Percentiles rank a stretch among this genome's conserved stretches.
These are phyloP conservation scores for Colletotrichum musicola DNA, from an alignment of 2,329 filamentous ascomycete species.

Conservation along the genomic window DNA sequence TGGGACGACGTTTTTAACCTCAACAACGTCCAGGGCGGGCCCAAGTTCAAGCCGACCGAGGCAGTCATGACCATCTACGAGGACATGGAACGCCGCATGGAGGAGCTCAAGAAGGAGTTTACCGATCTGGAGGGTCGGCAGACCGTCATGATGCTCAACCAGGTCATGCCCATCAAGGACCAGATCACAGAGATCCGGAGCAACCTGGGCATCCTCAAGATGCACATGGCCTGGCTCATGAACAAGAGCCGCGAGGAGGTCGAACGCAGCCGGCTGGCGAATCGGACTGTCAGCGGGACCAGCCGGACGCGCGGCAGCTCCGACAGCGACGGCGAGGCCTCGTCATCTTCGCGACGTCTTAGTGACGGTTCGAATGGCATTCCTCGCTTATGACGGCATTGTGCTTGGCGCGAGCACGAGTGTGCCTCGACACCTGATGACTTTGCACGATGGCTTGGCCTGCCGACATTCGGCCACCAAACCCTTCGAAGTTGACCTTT, in stretches of 20 bases:
- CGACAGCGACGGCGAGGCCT: constrained; percentile 41
- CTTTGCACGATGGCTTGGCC: not conserved
- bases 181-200: constrained; percentile 71
- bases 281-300: constrained; percentile 40
- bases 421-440: not conserved
- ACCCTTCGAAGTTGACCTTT: not conserved
- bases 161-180: constrained; percentile 72
- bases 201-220: constrained; percentile 68
- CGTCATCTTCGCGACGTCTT: constrained; percentile 42
- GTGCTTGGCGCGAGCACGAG: not conserved
- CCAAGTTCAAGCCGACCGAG: constrained; percentile 39
- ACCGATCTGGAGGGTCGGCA: constrained; percentile 71
- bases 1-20: constrained; percentile 38
- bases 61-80: constrained; percentile 42
- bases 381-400: constrained; percentile 50
- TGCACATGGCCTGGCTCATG: constrained; percentile 71
- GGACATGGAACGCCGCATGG: constrained; percentile 54
- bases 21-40: constrained; percentile 29
- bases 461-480: not conserved
- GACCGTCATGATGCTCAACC: constrained; percentile 71
- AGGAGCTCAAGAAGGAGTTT: constrained; percentile 68
- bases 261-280: constrained; percentile 46
- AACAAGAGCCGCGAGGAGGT: constrained; percentile 64
- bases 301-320: constrained; percentile 43
- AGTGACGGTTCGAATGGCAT: constrained; percentile 50